Base-by-base conservation (phyloP, 75 land plant species). In the Isoetes taiwanensis region DNA sequence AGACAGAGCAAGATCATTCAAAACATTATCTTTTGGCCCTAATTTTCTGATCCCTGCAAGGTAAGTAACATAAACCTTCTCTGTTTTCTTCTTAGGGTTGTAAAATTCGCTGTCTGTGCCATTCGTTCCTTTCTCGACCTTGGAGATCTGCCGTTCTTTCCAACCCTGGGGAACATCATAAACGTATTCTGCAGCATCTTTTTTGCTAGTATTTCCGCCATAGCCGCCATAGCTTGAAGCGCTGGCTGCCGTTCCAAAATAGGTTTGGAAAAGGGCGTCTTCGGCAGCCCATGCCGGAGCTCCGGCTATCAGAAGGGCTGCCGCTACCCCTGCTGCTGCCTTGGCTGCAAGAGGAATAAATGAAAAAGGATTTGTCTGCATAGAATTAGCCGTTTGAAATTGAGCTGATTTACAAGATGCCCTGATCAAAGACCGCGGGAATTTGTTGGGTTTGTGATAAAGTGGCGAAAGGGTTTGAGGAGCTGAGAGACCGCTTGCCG, bases 61-160 rank as follows among this genome's bases (percentile, higher is more conserved):
- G 75, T 71, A 93, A 8, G 98, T 93, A 20, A 93, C 57, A 73
- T 93, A 93, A 62, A 78, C 84, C 58, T 78, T 78, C 74, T 93
- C 96, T 2, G 69, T 25, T 34, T 65, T 72, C 57, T 73, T 75
- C 59, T 73, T 80, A 0, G 98, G 98, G 72, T 93, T 93, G 78
- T 69, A 88, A 72, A 93, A 93, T 62, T 93, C 98, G 41, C 83
- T 79, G 70, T 93, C 98, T 1, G 98, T 93, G 11, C 98, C 98
- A 29, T 93, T 93, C 2, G 98, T 93, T 14, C 98, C 98, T 72
- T 93, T 93, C 61, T 87, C 85, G 23, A 93, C 79, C 54, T 93
- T 93, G 37, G 98, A 93, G 39, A 93, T 82, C 24, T 79, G 75
- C 11, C 89, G 61, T 72, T 93, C 98, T 72, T 93, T 93, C 98